A percentile compares a stretch with the other conserved stretches of the same genome.
These are phyloP conservation scores for Tetrahymena elliotti DNA, from an alignment of 73 alveolate species.

Conservation along the genomic window DNA sequence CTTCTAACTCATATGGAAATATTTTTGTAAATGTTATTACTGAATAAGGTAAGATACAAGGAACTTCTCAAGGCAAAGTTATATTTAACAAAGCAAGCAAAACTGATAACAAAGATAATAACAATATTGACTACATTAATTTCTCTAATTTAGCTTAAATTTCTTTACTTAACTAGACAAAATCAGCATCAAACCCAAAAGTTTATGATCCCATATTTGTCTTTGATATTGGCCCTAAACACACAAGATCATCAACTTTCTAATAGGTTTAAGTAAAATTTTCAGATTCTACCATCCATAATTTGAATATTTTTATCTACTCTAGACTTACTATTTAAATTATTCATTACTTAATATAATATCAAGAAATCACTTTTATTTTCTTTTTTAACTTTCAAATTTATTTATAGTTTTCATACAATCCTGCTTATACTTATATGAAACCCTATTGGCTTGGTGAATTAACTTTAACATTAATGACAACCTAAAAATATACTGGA, in stretches of 20 bases:
- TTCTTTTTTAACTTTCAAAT: not conserved
- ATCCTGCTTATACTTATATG: slow-evolving; percentile 40
- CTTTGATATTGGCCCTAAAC: slow-evolving; percentile 18
- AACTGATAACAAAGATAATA: slow-evolving; percentile 5
- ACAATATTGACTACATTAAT: slow-evolving; percentile 7
- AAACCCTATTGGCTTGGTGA: slow-evolving; percentile 43
- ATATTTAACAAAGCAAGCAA: not conserved
- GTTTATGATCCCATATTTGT: slow-evolving; percentile 38
- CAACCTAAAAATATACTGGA: slow-evolving; percentile 16
- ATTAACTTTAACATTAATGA: slow-evolving; percentile 30
- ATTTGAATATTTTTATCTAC: no score
- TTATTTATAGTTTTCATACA: not conserved
- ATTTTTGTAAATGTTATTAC: slow-evolving; percentile 15
- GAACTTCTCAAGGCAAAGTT: not conserved
- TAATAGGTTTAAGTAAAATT: slow-evolving; percentile 14
- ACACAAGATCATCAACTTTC: slow-evolving; percentile 21
- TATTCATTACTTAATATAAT: no score
- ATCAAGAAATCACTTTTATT: no score
- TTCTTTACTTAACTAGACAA: slow-evolving; percentile 11
- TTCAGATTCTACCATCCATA: not conserved
- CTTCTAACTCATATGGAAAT: slow-evolving; percentile 14
- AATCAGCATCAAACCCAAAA: slow-evolving; percentile 34
- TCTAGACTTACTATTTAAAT: no score
- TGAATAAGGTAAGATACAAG: not conserved
- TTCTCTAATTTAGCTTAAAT: slow-evolving; percentile 7